These are phyloP conservation scores for Pythium folliculosum DNA, from an alignment of 352 stramenopile genomes.

Conservation along the genomic window DNA sequence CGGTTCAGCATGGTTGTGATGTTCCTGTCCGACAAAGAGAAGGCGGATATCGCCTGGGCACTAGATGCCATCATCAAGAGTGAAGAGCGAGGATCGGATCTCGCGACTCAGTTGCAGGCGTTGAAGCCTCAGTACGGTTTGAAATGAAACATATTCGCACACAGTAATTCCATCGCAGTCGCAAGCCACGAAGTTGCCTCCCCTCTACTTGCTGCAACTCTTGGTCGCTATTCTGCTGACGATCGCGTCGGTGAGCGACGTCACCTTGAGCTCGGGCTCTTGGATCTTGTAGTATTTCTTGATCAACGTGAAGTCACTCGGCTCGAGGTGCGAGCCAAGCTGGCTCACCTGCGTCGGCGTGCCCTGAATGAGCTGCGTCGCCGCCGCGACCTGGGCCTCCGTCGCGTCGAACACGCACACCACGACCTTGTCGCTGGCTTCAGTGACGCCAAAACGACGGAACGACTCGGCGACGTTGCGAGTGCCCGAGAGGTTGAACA, in stretches of 20 bases:
- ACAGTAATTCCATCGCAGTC: background rate
- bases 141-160: conserved; percentile 20
- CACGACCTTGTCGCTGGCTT: conserved; percentile 56
- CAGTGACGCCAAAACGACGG: conserved; percentile 69
- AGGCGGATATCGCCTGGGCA: conserved; percentile 56
- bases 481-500: conserved; percentile 85
- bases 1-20: conserved; percentile 82
- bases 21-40: conserved; percentile 71
- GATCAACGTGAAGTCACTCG: conserved; percentile 54
- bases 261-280: conserved; percentile 66
- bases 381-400: conserved; percentile 37
- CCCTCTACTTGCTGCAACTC: conserved; percentile 74
- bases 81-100: conserved; percentile 8
- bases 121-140: conserved; percentile 59
- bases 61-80: conserved; percentile 25
- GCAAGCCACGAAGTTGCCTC: background rate
- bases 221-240: conserved; percentile 87
- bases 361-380: conserved; percentile 55
- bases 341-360: conserved; percentile 43
- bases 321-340: conserved; percentile 49
- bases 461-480: conserved; percentile 86
- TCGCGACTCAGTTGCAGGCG: conserved; percentile 23
- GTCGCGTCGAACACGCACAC: conserved; percentile 79
- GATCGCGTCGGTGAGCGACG: conserved; percentile 68
- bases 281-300: conserved; percentile 88